Evolutionary conservation across 306 rosid genomes (phyloP), one percentile per base, ranked within the genome.

Genomic region (Urtica urens): DNA sequence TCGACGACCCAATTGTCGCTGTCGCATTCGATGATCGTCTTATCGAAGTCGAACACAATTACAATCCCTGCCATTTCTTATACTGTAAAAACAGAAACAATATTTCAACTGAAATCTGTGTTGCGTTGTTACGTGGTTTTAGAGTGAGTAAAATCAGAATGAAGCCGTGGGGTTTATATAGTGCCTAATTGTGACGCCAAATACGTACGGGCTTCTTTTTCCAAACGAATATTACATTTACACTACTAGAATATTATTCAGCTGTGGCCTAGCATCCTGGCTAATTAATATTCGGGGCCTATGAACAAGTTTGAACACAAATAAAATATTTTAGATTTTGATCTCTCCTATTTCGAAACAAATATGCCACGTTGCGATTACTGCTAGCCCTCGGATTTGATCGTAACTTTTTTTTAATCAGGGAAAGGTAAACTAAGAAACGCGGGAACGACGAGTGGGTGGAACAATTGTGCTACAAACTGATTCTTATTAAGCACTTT

Each of bases 1-100:
- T 86, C 93, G 9, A 86, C 41, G 16, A 86, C 83, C 88, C 79
- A 82, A 3, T 86, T 82, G 59, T 82, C 90, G 23, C 93, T 77
- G 3, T 86, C 93, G 5, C 70, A 62, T 53, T 86, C 90, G 14
- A 82, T 56, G 1, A 86, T 82, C 30, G 96, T 86, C 72, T 79
- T 76, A 69, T 82, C 96, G 45, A 86, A 86, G 37, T 86, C 90
- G 17, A 82, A 86, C 67, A 86, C 71, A 23, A 77, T 72, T 3
- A 86, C 57, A 23, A 63, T 53, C 51, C 69, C 70, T 13, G 79
- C 71, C 88, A 79, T 82, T 18, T 82, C 64, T 93, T 75, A 35
- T 3, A 3, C n/a, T 35, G 39, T 35, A 12, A 15, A 15, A 35
- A 12, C n/a, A 12, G 7, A 35, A 28, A 28, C 4, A 28, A 28